A percentile compares a stretch with the other conserved stretches of the same genome.
Conservation (phyloP, 2,329 filamentous ascomycete species). For the Trichoderma asperellum region DNA sequence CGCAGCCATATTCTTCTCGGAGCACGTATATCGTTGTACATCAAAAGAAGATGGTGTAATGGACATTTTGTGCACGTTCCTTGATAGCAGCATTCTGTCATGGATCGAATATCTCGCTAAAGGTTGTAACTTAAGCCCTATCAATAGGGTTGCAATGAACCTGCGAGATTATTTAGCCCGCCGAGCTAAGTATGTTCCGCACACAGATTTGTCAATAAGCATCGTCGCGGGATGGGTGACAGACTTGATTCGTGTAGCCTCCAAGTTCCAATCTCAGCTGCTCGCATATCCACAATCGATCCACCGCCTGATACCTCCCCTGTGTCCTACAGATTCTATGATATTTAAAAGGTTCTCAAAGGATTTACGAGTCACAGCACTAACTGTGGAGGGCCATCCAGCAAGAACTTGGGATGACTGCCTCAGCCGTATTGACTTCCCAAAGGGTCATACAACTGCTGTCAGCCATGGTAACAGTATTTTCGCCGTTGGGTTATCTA, state of each 20-base stretch:
- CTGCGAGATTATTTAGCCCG: not conserved
- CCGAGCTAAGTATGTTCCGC: not conserved
- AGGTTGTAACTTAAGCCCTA: not conserved
- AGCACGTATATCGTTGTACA: slow-evolving; percentile 1
- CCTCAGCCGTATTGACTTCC: slow-evolving; percentile 3
- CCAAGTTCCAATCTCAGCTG: not conserved
- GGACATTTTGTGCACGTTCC: not conserved
- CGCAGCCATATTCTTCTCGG: not conserved
- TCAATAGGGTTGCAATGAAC: not conserved
- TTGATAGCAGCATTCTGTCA: not conserved
- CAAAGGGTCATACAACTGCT: not conserved
- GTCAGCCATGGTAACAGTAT: not conserved
- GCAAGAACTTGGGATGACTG: slow-evolving; percentile 7
- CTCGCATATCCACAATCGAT: not conserved
- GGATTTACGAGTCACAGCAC: not conserved
- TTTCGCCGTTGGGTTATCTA: not conserved
- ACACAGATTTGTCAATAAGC: not conserved
- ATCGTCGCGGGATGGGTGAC: slow-evolving; percentile 5
- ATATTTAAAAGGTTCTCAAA: not conserved
- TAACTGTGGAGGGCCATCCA: not conserved
- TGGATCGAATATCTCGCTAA: slow-evolving; percentile 18
- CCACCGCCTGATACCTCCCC: slow-evolving; percentile 5
- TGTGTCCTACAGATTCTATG: slow-evolving; percentile 10
- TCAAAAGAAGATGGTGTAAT: not conserved
- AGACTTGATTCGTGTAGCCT: slow-evolving; percentile 1